phyloP scores from a whole-genome alignment of 2,329 filamentous ascomycete species.

The Pseudogymnoascus destructans region DNA sequence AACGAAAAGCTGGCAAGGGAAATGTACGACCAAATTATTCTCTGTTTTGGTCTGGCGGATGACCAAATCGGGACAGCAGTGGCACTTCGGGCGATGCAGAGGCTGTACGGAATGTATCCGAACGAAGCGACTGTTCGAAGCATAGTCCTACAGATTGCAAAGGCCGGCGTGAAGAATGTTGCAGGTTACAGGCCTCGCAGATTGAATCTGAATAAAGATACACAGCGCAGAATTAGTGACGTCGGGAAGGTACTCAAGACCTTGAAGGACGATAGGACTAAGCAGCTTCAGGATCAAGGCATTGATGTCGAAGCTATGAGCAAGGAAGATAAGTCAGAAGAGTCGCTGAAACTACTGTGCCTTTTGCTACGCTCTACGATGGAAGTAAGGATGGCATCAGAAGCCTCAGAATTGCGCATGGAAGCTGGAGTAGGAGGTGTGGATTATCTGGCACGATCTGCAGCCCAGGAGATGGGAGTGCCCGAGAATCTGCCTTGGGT shows the following conservation, averaged over 20 bases:
- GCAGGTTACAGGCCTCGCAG: slow-evolving; percentile 25
- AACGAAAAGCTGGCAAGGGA: slow-evolving; percentile 32
- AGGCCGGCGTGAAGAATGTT: slow-evolving; percentile 25
- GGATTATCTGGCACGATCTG: slow-evolving; percentile 11
- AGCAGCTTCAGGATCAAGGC: slow-evolving; percentile 19
- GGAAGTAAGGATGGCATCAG: slow-evolving; percentile 11
- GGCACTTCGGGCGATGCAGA: slow-evolving; percentile 33
- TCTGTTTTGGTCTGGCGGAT: slow-evolving; percentile 36
- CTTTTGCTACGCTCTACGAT: slow-evolving; percentile 22
- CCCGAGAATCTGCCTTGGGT: slow-evolving; percentile 18
- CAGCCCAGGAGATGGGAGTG: slow-evolving; percentile 20
- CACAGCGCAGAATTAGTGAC: slow-evolving; percentile 32
- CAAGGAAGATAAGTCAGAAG: slow-evolving; percentile 21
- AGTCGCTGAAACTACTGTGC: slow-evolving; percentile 21
- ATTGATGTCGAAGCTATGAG: slow-evolving; percentile 21
- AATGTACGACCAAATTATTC: slow-evolving; percentile 38
- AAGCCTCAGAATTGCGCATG: slow-evolving; percentile 9
- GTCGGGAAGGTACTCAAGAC: slow-evolving; percentile 33
- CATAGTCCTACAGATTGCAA: slow-evolving; percentile 36
- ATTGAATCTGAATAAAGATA: slow-evolving; percentile 28
- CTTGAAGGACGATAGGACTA: slow-evolving; percentile 26
- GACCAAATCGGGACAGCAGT: slow-evolving; percentile 37
- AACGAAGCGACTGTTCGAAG: slow-evolving; percentile 34
- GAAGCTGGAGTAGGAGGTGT: slow-evolving; percentile 1
- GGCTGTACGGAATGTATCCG: slow-evolving; percentile 33